A percentile compares a stretch with the other conserved stretches of the same genome.
Conservation (phyloP, 148 eudicot species). For the Nepenthes mirabilis region DNA sequence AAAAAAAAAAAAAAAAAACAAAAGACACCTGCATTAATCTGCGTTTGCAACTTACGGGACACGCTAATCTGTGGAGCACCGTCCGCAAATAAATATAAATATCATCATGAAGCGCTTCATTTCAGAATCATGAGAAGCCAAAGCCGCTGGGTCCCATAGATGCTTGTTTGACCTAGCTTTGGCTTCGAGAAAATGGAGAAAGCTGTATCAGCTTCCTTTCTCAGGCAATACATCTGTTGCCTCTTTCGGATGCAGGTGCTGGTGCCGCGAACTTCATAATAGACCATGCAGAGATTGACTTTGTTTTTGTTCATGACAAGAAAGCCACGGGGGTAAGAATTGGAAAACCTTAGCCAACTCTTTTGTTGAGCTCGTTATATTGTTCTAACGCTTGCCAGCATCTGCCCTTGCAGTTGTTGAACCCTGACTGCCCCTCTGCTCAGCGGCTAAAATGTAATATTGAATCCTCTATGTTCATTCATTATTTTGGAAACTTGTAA, state of each 20-base stretch:
- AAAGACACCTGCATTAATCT: too few species aligned
- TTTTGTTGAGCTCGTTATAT: background rate
- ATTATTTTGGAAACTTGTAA: background rate
- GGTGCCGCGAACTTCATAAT: conserved; percentile 73
- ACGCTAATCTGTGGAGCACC: too few species aligned
- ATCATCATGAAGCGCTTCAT: too few species aligned
- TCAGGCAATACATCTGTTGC: background rate
- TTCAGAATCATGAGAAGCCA: too few species aligned
- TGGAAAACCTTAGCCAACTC: conserved; percentile 1
- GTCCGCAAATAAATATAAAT: too few species aligned
- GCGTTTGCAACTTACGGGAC: too few species aligned
- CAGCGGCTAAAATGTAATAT: conserved; percentile 60
- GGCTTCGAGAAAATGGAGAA: too few species aligned
- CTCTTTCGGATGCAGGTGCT: conserved; percentile 34
- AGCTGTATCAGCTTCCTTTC: too few species aligned
- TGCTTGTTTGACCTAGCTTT: too few species aligned
- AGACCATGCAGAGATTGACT: conserved; percentile 88
- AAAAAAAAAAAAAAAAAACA: too few species aligned
- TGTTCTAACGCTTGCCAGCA: background rate
- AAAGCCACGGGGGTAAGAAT: conserved; percentile 62
- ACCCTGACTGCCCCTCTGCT: conserved; percentile 51
- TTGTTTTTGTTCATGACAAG: conserved; percentile 67
- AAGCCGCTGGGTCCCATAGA: too few species aligned
- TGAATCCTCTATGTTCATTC: background rate
- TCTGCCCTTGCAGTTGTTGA: conserved; percentile 26